Evolutionary conservation across 108 stramenopile species (phyloP), one percentile per base, ranked within the genome.

Genomic region (Discostella stelligeroides): DNA sequence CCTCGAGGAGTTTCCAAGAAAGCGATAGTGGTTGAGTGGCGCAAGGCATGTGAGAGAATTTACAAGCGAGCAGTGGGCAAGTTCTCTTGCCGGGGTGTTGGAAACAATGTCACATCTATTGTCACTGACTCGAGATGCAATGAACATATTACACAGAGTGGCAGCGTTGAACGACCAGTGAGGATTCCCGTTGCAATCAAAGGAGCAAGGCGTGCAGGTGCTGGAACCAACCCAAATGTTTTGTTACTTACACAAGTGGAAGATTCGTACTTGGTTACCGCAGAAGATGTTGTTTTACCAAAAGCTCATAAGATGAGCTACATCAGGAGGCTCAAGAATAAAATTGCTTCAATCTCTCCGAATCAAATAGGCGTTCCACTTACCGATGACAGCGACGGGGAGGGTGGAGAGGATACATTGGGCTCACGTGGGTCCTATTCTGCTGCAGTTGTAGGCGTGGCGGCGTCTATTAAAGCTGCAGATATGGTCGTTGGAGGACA

Each of bases 381-480:
- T 0, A 95, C 94, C 2, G 94, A 92, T 30, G 90, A 92, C 64
- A 86, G 84, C 57, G 91, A 92, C 46, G 90, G 88, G 0, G 82
- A 92, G 30, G 94, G 94, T 38, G 94, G 94, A 13, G 86, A 85
- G 57, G 94, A 95, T 70, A 95, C 94, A 41, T 85, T 78, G 84
- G 93, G 93, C 38, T 86, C 93, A 1, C 79, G 82, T 38, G 93
- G 93, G 9, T 88, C 89, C 30, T 95, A 82, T 76, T 83, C 71
- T 46, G 99, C 98, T 15, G 97, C 98, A 18, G 66, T 95, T 51
- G 76, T 85, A 25, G 97, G 91, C 4, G 96, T 98, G n/a, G 95
- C 88, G 14, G 86, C 93, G 43, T 88, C 92, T 10, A 41, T 97
- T 24, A 75, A 85, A 38, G 97, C 85, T 18, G 89, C 88, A 42